Evolutionary conservation across 345 rosid species (phyloP), one percentile per base, ranked within the genome.

Genomic region (Citrus sp.): DNA sequence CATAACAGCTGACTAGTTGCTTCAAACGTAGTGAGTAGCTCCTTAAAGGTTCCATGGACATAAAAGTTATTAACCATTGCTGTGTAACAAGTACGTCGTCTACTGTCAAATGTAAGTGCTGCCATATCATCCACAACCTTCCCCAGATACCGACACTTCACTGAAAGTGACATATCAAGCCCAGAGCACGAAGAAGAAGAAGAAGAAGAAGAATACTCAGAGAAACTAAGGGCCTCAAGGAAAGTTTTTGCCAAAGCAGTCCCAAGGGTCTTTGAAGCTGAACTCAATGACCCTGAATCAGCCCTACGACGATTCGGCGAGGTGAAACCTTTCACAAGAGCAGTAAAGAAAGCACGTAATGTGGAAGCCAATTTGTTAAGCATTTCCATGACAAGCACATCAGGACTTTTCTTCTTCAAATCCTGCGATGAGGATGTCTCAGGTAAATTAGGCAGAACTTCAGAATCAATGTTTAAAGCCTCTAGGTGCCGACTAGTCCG

Each of bases 1-100:
- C 99, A 95, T 60, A 93, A 85, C 84, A 93, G 80, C 84, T 92
- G 97, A 81, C 97, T 93, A 18, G 99, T 95, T 61, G 98, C 99
- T 85, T 91, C 98, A 87, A 95, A 95, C 61, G 99, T 95, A 70
- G 93, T 91, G 22, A 95, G 92, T 73, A 95, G 86, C 82, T 95
- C 94, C 89, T 82, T 95, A 61, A 95, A 93, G 62, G 99, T 91
- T 78, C 91, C 99, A 83, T 92, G 92, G 63, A 92, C 99, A 82
- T 95, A 93, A 75, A 95, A 93, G 74, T 92, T 93, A 84, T 95
- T 93, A 62, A 95, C 87, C 94, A 95, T 95, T 83, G 90, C 83
- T 65, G 98, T 84, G 82, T 89, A 88, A 85, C 98, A 92, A 58
- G 96, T 92, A 72, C 91, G 90, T 65, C 97, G 86, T 80, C 93